Evolutionary conservation across 2,329 filamentous ascomycete genomes (phyloP).

Genomic region (Cercospora canescens): DNA sequence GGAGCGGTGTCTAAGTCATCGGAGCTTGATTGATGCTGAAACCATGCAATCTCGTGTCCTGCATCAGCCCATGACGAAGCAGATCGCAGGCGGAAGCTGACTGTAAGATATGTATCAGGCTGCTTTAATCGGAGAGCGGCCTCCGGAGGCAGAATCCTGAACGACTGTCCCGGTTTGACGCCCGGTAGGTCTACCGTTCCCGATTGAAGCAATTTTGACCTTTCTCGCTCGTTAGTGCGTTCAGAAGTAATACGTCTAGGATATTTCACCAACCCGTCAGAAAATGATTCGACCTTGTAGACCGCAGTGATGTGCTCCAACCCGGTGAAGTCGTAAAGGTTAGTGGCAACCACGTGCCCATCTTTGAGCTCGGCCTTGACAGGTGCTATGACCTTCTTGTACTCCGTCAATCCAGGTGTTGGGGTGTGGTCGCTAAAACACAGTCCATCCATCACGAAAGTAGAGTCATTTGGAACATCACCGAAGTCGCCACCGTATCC

Average conservation of each 20-base stretch:
- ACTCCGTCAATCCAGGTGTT: conserved; percentile 41
- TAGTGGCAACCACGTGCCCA: conserved; percentile 30
- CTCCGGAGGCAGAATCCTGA: conserved; percentile 22
- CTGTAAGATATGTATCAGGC: conserved; percentile 47
- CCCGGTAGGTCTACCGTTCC: conserved; percentile 7
- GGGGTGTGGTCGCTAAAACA: conserved; percentile 41
- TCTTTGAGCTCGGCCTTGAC: conserved; percentile 34
- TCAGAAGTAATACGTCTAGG: conserved; percentile 3
- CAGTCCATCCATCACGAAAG: conserved; percentile 45
- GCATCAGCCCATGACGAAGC: conserved; percentile 47
- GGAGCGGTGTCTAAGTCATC: neutral
- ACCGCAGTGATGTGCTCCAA: conserved; percentile 18
- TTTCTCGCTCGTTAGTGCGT: conserved; percentile 19
- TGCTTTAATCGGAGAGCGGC: neutral
- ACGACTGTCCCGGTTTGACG: conserved; percentile 2
- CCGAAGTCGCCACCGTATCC: conserved; percentile 40
- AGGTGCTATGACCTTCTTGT: conserved; percentile 45
- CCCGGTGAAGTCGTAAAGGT: conserved; percentile 37
- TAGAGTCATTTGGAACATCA: conserved; percentile 35
- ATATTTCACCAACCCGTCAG: neutral
- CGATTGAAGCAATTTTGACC: conserved; percentile 7
- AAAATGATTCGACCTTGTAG: conserved; percentile 13
- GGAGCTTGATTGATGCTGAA: conserved; percentile 12
- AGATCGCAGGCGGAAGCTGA: conserved; percentile 47
- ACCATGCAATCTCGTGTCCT: conserved; percentile 27